phyloP scores from a whole-genome alignment of 257 asterid genomes.

The Catharanthus roseus region DNA sequence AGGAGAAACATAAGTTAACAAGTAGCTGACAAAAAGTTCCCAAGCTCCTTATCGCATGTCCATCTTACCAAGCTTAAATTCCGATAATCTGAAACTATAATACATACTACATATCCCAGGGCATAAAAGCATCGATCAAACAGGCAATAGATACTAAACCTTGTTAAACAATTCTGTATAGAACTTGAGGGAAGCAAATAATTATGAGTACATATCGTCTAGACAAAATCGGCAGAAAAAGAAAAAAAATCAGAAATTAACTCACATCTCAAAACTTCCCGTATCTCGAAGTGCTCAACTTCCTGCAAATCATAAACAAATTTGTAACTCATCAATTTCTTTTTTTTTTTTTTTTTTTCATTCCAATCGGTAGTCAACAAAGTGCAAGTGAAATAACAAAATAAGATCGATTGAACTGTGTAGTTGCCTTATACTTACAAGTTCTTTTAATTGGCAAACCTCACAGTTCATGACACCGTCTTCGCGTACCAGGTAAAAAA shows the following conservation, averaged over 20 bases:
- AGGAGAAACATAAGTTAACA: background rate
- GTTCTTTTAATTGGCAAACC: constrained; percentile 87
- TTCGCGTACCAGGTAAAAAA: no score
- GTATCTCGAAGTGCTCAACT: constrained; percentile 88
- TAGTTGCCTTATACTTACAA: constrained; percentile 37
- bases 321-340: background rate
- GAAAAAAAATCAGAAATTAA: constrained; percentile 14
- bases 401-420: background rate
- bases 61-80: background rate
- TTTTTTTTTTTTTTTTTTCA: no score
- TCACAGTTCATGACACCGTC: constrained; percentile 60
- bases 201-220: background rate
- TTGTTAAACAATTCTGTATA: background rate
- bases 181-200: background rate
- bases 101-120: background rate
- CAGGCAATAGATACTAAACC: no score
- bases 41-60: background rate
- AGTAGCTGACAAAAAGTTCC: background rate
- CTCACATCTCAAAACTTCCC: constrained; percentile 91
- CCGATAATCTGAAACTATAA: background rate
- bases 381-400: background rate
- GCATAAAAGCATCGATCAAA: background rate
- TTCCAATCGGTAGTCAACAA: background rate
- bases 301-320: constrained; percentile 40
- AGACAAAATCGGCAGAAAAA: background rate